Conservation (phyloP, 2,329 filamentous ascomycete species). For the Aspergillus eucalypticola region DNA sequence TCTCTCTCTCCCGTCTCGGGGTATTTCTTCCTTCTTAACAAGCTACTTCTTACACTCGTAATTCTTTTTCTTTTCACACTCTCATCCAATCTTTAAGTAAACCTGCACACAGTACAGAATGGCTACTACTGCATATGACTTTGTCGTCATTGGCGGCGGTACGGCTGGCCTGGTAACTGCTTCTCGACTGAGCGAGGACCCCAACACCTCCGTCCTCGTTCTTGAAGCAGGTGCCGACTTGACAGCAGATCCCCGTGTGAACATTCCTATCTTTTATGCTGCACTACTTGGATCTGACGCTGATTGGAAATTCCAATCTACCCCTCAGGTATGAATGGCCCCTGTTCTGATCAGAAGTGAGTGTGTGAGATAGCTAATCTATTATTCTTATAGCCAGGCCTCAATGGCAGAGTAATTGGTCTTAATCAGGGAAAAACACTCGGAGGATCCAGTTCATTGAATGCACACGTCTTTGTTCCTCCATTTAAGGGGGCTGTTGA, state of each 20-base stretch:
- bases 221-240: constrained; percentile 11
- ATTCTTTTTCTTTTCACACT: background rate
- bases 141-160: constrained; percentile 10
- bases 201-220: constrained; percentile 7
- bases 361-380: background rate
- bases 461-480: constrained; percentile 14
- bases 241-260: constrained; percentile 11
- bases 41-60: background rate
- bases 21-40: background rate
- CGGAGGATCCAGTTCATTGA: constrained; percentile 12
- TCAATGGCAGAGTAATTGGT: constrained; percentile 12
- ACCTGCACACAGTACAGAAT: constrained; percentile 4
- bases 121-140: constrained; percentile 10
- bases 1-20: background rate
- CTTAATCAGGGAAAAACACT: constrained; percentile 13
- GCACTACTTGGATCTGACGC: constrained; percentile 8
- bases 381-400: constrained; percentile 2
- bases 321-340: constrained; percentile 1
- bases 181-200: constrained; percentile 13
- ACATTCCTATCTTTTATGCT: constrained; percentile 10
- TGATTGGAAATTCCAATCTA: constrained; percentile 10
- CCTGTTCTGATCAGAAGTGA: constrained; percentile 21
- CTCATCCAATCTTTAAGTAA: background rate
- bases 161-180: constrained; percentile 11
- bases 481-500: constrained; percentile 8